These are phyloP conservation scores for Fraxinus sp. DNA, from an alignment of 305 asterid species.

Conservation along the genomic window DNA sequence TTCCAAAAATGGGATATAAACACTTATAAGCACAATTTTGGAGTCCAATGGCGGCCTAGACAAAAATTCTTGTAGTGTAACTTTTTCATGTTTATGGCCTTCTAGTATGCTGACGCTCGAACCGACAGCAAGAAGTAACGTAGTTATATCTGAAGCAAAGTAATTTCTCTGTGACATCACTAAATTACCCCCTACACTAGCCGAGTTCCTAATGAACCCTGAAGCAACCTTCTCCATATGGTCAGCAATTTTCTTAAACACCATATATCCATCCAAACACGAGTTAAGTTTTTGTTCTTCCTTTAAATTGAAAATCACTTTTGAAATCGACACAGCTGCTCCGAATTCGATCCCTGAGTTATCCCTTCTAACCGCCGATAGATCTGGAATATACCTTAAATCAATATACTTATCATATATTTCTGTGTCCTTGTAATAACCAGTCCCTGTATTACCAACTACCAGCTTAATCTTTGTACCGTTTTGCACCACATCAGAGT, in stretches of 20 bases:
- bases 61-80: slow-evolving; percentile 66
- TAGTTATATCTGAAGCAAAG: slow-evolving; percentile 88
- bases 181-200: slow-evolving; percentile 85
- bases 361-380: slow-evolving; percentile 43
- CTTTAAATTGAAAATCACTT: slow-evolving; percentile 44
- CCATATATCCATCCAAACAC: slow-evolving; percentile 30
- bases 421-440: slow-evolving; percentile 57
- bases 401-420: slow-evolving; percentile 52
- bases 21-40: slow-evolving; percentile 52
- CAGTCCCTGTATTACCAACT: slow-evolving; percentile 69
- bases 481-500: slow-evolving; percentile 29
- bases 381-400: slow-evolving; percentile 63
- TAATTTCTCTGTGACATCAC: slow-evolving; percentile 73
- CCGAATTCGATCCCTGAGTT: slow-evolving; percentile 56
- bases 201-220: slow-evolving; percentile 72
- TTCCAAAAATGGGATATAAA: slow-evolving; percentile 53
- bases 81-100: slow-evolving; percentile 35
- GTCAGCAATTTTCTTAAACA: slow-evolving; percentile 47
- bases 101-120: slow-evolving; percentile 51
- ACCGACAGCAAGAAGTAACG: slow-evolving; percentile 68
- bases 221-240: slow-evolving; percentile 76
- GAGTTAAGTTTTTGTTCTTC: slow-evolving; percentile 24
- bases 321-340: slow-evolving; percentile 66
- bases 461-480: slow-evolving; percentile 42
- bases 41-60: slow-evolving; percentile 52